These are phyloP conservation scores for Fagus sylvatica DNA, from an alignment of 306 rosid genomes.

Conservation along the genomic window DNA sequence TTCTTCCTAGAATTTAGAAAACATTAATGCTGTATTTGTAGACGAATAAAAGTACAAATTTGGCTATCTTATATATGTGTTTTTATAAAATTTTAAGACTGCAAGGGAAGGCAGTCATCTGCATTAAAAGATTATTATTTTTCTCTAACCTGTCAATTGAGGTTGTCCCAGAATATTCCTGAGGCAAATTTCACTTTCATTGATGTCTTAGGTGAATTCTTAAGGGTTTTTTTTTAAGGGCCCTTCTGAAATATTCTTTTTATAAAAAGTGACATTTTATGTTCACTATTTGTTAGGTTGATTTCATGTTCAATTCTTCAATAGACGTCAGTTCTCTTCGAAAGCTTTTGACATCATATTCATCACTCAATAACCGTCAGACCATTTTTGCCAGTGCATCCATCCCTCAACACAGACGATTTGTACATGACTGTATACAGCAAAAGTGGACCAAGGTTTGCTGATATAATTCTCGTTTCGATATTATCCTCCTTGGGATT, in stretches of 20 bases:
- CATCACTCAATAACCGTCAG: constrained; percentile 70
- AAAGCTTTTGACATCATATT: constrained; percentile 83
- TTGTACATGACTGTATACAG: constrained; percentile 79
- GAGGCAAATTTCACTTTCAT: not conserved
- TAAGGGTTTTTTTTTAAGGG: not conserved
- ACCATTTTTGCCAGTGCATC: constrained; percentile 97
- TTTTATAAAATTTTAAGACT: not conserved
- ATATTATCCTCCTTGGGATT: constrained; percentile 8
- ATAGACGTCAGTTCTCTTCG: constrained; percentile 79
- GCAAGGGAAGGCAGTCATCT: not conserved
- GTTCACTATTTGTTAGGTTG: constrained; percentile 60
- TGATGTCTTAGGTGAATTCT: not conserved
- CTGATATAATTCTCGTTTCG: constrained; percentile 28
- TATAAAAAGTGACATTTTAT: constrained; percentile 12
- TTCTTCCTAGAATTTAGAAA: not conserved
- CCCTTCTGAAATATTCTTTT: not conserved
- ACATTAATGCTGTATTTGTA: not conserved
- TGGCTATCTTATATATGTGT: not conserved
- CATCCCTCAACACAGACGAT: constrained; percentile 86
- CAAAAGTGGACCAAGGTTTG: constrained; percentile 96
- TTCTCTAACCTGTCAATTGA: not conserved
- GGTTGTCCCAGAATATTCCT: not conserved
- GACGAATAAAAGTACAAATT: not conserved
- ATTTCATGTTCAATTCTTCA: constrained; percentile 85
- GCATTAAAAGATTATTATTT: not conserved